These are phyloP conservation scores for Nicotiana paniculata DNA, from an alignment of 257 asterid genomes.

Conservation along the genomic window DNA sequence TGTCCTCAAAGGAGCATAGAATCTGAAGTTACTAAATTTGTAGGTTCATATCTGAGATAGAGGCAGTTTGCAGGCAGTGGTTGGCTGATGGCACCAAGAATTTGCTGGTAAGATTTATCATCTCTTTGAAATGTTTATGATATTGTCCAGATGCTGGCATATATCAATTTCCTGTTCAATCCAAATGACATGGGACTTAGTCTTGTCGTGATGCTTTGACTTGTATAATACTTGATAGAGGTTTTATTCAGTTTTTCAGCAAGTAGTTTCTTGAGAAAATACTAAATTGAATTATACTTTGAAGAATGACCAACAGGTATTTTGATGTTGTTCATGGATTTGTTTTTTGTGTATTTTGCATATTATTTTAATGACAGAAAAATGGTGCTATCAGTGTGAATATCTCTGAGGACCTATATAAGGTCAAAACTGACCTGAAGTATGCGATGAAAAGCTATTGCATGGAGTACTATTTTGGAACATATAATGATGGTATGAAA, in stretches of 20 bases:
- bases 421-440: conserved; percentile 71
- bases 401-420: conserved; percentile 49
- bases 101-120: conserved; percentile 46
- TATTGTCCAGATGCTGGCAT: background rate
- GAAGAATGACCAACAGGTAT: background rate
- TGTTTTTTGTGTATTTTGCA: background rate
- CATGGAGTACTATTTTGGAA: conserved; percentile 73
- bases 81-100: conserved; percentile 70
- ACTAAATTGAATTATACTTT: background rate
- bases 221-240: background rate
- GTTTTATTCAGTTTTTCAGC: background rate
- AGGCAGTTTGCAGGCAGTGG: conserved; percentile 91
- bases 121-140: background rate
- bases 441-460: conserved; percentile 66
- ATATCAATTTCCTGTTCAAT: background rate
- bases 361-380: conserved; percentile 35
- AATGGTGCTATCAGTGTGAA: conserved; percentile 57
- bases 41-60: conserved; percentile 90
- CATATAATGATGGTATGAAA: conserved; percentile 42
- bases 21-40: background rate
- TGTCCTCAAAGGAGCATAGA: background rate
- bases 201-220: conserved; percentile 1
- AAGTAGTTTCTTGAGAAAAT: background rate
- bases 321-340: background rate
- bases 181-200: background rate